Evolutionary conservation across 2,329 filamentous ascomycete species (phyloP).

Genomic region (Beauveria sp.): DNA sequence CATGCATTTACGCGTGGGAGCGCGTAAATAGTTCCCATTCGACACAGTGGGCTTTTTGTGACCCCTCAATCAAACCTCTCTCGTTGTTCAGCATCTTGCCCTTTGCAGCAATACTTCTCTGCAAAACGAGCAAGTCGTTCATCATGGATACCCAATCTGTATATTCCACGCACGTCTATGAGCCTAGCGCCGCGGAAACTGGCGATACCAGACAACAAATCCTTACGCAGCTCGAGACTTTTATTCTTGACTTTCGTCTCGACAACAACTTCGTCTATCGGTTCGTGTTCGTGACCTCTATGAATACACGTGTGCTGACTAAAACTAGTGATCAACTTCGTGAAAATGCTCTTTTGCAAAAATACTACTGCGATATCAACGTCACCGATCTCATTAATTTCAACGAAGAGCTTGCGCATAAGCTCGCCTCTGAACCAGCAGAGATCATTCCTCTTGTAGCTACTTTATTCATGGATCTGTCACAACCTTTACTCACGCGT

Average conservation of each 20-base stretch:
- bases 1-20: constrained; percentile 8
- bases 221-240: constrained; percentile 75
- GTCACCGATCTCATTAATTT: constrained; percentile 93
- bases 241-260: constrained; percentile 87
- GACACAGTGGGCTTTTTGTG: not conserved
- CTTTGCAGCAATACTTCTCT: not conserved
- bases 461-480: too few species aligned
- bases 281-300: constrained; percentile 36
- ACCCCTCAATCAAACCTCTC: constrained; percentile 6
- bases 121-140: not conserved
- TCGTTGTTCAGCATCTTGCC: not conserved
- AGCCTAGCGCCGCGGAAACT: constrained; percentile 55
- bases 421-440: constrained; percentile 78
- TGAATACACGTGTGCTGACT: not conserved
- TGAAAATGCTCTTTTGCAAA: constrained; percentile 89
- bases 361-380: constrained; percentile 93
- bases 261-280: constrained; percentile 94
- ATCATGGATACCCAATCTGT: constrained; percentile 81
- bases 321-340: constrained; percentile 87
- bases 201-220: constrained; percentile 65
- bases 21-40: constrained; percentile 11
- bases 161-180: constrained; percentile 77
- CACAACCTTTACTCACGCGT: constrained; percentile 7
- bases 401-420: constrained; percentile 89
- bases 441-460: constrained; percentile 86